phyloP scores from a whole-genome alignment of 768 basidiomycete species.

The Termitomyces sp. region DNA sequence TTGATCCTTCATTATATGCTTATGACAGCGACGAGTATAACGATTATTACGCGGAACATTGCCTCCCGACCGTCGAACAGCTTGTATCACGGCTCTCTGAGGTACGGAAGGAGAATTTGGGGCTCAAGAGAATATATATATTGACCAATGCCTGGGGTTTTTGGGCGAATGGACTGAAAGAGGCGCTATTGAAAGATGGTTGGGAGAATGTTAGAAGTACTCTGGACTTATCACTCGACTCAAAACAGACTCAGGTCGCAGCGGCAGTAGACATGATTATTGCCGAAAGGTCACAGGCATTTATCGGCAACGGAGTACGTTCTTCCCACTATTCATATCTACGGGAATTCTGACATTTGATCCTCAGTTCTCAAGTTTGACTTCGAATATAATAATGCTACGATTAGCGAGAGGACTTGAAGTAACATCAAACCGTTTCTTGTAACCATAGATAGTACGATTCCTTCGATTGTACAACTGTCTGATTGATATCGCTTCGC shows the following conservation, averaged over 20 bases:
- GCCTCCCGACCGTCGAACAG: slow-evolving; percentile 32
- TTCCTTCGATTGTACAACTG: background rate
- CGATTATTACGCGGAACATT: slow-evolving; percentile 31
- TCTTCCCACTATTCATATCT: background rate
- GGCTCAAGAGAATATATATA: slow-evolving; percentile 25
- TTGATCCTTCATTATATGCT: slow-evolving; percentile 24
- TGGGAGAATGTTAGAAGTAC: slow-evolving; percentile 46
- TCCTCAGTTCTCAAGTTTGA: slow-evolving; percentile 42
- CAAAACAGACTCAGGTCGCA: slow-evolving; percentile 40
- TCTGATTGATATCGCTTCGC: slow-evolving; percentile 4
- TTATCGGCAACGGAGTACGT: slow-evolving; percentile 58
- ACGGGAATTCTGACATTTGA: background rate
- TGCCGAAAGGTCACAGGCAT: slow-evolving; percentile 52
- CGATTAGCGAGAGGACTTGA: slow-evolving; percentile 39
- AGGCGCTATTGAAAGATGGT: slow-evolving; percentile 36
- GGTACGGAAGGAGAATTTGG: slow-evolving; percentile 24
- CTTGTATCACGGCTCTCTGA: slow-evolving; percentile 28
- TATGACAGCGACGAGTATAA: slow-evolving; percentile 13
- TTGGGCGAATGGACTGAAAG: slow-evolving; percentile 33
- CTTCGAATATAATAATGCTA: slow-evolving; percentile 45
- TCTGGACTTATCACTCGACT: slow-evolving; percentile 34
- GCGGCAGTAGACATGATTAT: slow-evolving; percentile 60
- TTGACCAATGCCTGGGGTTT: slow-evolving; percentile 48
- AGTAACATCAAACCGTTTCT: slow-evolving; percentile 32
- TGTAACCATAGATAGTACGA: slow-evolving; percentile 22